phyloP scores from a whole-genome alignment of 805 yeast species.

The Kodamaea hsintzibuensis region DNA sequence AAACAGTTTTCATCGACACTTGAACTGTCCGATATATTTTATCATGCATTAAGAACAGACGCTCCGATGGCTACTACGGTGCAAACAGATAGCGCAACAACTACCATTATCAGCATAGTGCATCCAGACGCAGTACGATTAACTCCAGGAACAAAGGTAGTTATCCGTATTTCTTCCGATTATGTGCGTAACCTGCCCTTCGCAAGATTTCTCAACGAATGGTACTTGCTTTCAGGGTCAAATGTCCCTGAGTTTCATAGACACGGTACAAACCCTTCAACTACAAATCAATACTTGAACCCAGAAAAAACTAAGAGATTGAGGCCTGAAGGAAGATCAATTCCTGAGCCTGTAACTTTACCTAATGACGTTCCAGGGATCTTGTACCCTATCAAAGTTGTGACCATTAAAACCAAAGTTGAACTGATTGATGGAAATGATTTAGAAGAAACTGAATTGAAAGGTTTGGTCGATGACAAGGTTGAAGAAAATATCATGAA shows the following conservation, averaged over 20 bases:
- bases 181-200: conserved; percentile 18
- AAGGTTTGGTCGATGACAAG: conserved; percentile 4
- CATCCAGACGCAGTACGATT: conserved; percentile 7
- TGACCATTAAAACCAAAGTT: conserved; percentile 7
- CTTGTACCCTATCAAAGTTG: conserved; percentile 26
- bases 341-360: conserved; percentile 22
- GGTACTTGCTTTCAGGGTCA: conserved; percentile 32
- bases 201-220: conserved; percentile 34
- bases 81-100: background rate
- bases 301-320: conserved; percentile 5
- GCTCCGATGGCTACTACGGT: conserved; percentile 2
- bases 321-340: conserved; percentile 2
- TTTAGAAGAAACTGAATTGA: background rate
- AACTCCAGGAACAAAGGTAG: conserved; percentile 14
- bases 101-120: conserved; percentile 6
- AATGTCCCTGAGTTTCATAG: conserved; percentile 19
- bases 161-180: conserved; percentile 29
- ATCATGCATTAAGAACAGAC: conserved; percentile 18
- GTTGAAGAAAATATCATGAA: conserved; percentile 5
- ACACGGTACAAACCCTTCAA: conserved; percentile 17
- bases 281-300: conserved; percentile 14
- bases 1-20: conserved; percentile 17
- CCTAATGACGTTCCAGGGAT: conserved; percentile 29
- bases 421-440: background rate
- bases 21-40: conserved; percentile 16